phyloP scores from a whole-genome alignment of 2,329 filamentous ascomycete species.

The Dothidotthia symphoricarpi region DNA sequence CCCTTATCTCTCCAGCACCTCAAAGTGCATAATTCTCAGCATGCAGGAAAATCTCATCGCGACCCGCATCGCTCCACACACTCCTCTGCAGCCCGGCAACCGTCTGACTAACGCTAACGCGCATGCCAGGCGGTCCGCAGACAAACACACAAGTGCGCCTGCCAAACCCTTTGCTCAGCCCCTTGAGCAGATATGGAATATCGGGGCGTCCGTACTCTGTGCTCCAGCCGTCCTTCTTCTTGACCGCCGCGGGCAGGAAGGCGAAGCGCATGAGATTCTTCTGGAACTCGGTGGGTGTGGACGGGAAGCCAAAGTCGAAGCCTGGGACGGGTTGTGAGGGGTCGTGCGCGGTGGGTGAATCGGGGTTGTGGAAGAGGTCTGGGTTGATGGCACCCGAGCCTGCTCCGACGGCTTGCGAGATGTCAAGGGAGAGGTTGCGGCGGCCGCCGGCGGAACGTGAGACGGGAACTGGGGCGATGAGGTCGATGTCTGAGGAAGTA shows the following conservation, averaged over 20 bases:
- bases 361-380: slow-evolving; percentile 39
- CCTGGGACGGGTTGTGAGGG: slow-evolving; percentile 20
- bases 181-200: slow-evolving; percentile 79
- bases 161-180: slow-evolving; percentile 80
- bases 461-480: slow-evolving; percentile 24
- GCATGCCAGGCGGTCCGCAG: slow-evolving; percentile 83
- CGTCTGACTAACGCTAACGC: slow-evolving; percentile 81
- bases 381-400: slow-evolving; percentile 44
- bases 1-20: too few relatives aligned
- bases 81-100: slow-evolving; percentile 78
- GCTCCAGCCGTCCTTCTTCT: slow-evolving; percentile 71
- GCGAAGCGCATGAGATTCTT: slow-evolving; percentile 89
- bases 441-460: slow-evolving; percentile 25
- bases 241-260: slow-evolving; percentile 60
- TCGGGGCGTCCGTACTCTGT: slow-evolving; percentile 91
- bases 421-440: slow-evolving; percentile 45
- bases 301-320: slow-evolving; percentile 67
- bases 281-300: slow-evolving; percentile 82
- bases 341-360: too few relatives aligned
- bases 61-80: slow-evolving; percentile 74
- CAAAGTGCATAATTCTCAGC: slow-evolving; percentile 92
- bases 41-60: slow-evolving; percentile 91
- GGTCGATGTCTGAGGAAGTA: slow-evolving; percentile 24
- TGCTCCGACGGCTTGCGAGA: slow-evolving; percentile 39
- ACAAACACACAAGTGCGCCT: slow-evolving; percentile 85